These are phyloP conservation scores for Ascocoryne sarcoides DNA, from an alignment of 2,329 filamentous ascomycete genomes.

Conservation along the genomic window DNA sequence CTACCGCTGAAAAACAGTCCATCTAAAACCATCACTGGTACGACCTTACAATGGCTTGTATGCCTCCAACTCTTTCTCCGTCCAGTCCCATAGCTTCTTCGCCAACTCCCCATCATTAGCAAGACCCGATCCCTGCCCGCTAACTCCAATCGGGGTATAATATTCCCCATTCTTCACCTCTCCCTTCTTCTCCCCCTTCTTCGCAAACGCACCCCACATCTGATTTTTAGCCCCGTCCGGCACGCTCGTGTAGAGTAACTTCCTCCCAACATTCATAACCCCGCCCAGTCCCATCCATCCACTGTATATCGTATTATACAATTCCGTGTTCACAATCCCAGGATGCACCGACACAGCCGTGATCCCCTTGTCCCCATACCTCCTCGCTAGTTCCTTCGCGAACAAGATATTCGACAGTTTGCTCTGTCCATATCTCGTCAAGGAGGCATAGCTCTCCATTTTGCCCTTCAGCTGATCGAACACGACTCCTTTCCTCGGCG, in stretches of 20 bases:
- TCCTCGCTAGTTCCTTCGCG: slow-evolving; percentile 6
- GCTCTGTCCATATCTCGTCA: slow-evolving; percentile 15
- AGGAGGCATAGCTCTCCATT: neutral
- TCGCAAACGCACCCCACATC: slow-evolving; percentile 7
- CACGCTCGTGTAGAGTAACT: slow-evolving; percentile 6
- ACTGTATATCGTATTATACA: slow-evolving; percentile 6
- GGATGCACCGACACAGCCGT: slow-evolving; percentile 12
- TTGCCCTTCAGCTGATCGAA: slow-evolving; percentile 6
- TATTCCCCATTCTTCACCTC: slow-evolving; percentile 1
- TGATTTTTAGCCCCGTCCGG: slow-evolving; percentile 8
- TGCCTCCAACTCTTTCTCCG: slow-evolving; percentile 5
- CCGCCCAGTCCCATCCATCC: slow-evolving; percentile 2
- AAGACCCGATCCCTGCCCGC: slow-evolving; percentile 1
- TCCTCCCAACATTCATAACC: slow-evolving; percentile 6
- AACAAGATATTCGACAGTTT: slow-evolving; percentile 17
- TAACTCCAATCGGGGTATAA: slow-evolving; percentile 1
- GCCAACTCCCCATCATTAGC: slow-evolving; percentile 8
- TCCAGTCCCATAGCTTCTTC: slow-evolving; percentile 13
- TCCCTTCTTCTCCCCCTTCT: slow-evolving; percentile 1
- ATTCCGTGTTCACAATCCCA: slow-evolving; percentile 12
- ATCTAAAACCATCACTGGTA: no score
- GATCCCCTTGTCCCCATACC: slow-evolving; percentile 6
- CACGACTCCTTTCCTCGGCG: slow-evolving; percentile 9
- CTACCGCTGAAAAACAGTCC: no score
- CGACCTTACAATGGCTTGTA: neutral